These are phyloP conservation scores for Trametes hirsuta DNA, from an alignment of 1,284 basidiomycete species.

Conservation along the genomic window DNA sequence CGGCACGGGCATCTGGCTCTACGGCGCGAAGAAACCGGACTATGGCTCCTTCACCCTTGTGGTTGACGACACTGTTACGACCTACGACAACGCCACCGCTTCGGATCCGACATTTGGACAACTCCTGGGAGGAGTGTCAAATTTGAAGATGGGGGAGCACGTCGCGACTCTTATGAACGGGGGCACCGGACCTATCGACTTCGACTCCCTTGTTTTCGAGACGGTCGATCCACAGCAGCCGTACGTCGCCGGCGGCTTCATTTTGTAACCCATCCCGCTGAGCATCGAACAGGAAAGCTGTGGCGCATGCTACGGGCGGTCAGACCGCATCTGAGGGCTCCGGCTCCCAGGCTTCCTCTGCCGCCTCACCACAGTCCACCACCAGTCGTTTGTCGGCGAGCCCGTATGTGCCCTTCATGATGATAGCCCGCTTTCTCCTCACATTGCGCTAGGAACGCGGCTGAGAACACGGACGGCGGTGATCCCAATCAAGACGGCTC, in stretches of 20 bases:
- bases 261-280: background rate
- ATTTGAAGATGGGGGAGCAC: constrained; percentile 48
- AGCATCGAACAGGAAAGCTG: background rate
- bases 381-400: constrained; percentile 5
- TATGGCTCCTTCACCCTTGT: constrained; percentile 53
- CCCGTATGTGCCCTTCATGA: background rate
- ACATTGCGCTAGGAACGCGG: background rate
- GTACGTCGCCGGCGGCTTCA: constrained; percentile 34
- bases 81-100: constrained; percentile 40
- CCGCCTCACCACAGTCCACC: background rate
- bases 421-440: background rate
- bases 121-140: constrained; percentile 45
- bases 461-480: background rate
- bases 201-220: constrained; percentile 51
- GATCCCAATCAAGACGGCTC: background rate
- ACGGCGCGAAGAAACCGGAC: constrained; percentile 47
- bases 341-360: background rate
- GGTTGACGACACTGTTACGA: constrained; percentile 47
- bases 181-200: constrained; percentile 47
- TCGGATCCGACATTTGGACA: constrained; percentile 38
- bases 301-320: background rate
- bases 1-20: constrained; percentile 58
- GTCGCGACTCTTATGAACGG: constrained; percentile 49
- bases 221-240: constrained; percentile 40
- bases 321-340: background rate